Evolutionary conservation across 2,329 filamentous ascomycete genomes (phyloP).

Genomic region (Penicillium sp.): DNA sequence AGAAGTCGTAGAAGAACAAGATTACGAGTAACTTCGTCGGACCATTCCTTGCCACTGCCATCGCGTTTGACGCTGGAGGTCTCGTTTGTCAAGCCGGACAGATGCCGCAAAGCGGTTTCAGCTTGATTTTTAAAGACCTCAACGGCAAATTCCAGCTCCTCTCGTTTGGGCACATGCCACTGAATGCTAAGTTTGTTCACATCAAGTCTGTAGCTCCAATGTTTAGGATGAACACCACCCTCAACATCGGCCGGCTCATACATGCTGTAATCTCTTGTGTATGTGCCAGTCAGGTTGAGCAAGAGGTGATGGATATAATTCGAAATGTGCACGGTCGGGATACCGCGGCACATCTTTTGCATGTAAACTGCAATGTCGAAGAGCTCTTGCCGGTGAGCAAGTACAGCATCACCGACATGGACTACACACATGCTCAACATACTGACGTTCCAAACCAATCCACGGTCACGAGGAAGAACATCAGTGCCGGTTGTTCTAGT

Average conservation of each 20-base stretch:
- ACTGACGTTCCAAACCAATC: constrained; percentile 93
- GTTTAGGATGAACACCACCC: constrained; percentile 70
- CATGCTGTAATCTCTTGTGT: constrained; percentile 83
- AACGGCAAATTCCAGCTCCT: constrained; percentile 85
- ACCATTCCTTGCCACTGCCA: constrained; percentile 98
- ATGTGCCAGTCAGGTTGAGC: constrained; percentile 91
- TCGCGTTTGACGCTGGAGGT: constrained; percentile 82
- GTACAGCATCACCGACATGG: constrained; percentile 85
- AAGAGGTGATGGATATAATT: constrained; percentile 97
- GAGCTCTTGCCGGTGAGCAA: constrained; percentile 85
- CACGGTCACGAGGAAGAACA: constrained; percentile 87
- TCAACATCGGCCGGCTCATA: constrained; percentile 77
- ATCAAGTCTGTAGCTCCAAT: constrained; percentile 81
- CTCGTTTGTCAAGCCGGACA: constrained; percentile 78
- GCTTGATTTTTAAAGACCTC: constrained; percentile 86
- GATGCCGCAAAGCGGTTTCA: constrained; percentile 69
- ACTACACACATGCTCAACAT: constrained; percentile 98
- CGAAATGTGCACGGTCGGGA: constrained; percentile 92
- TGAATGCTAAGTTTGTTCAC: constrained; percentile 77
- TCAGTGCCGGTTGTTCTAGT: constrained; percentile 92
- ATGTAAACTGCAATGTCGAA: constrained; percentile 92
- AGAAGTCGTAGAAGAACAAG: constrained; percentile 86
- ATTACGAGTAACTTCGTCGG: constrained; percentile 89
- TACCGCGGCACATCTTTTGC: constrained; percentile 91
- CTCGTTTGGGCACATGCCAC: constrained; percentile 82